A percentile compares a stretch with the other conserved stretches of the same genome.
These are phyloP conservation scores for Aquilaria malaccensis DNA, from an alignment of 345 rosid species.

Conservation along the genomic window DNA sequence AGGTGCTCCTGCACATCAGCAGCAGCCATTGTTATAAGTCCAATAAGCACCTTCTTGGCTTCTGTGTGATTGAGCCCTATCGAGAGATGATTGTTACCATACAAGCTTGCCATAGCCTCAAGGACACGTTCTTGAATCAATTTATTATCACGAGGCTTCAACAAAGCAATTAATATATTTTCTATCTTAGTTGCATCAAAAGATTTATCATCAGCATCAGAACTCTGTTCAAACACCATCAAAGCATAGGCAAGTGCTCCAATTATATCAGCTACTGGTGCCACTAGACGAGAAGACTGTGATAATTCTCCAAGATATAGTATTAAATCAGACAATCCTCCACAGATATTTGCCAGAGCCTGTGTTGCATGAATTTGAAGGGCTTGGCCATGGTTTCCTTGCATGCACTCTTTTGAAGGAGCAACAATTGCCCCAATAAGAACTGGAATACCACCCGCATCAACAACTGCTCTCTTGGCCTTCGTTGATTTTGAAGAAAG, in stretches of 20 bases:
- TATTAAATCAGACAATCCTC: slow-evolving; percentile 68
- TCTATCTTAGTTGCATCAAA: slow-evolving; percentile 58
- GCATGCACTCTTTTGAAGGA: slow-evolving; percentile 73
- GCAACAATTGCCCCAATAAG: slow-evolving; percentile 75
- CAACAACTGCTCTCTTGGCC: slow-evolving; percentile 53
- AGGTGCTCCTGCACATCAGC: slow-evolving; percentile 60
- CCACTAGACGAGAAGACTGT: slow-evolving; percentile 60
- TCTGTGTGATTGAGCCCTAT: slow-evolving; percentile 54
- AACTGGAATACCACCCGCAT: slow-evolving; percentile 58
- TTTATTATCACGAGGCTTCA: slow-evolving; percentile 62
- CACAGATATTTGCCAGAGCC: slow-evolving; percentile 70
- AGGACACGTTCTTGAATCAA: slow-evolving; percentile 74
- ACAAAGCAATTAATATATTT: slow-evolving; percentile 42
- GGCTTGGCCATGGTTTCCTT: slow-evolving; percentile 49
- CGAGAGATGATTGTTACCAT: slow-evolving; percentile 56
- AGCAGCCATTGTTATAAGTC: slow-evolving; percentile 67
- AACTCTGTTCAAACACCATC: slow-evolving; percentile 49
- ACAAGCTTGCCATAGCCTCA: slow-evolving; percentile 91
- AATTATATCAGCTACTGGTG: slow-evolving; percentile 68
- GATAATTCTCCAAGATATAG: slow-evolving; percentile 61
- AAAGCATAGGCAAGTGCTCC: slow-evolving; percentile 86
- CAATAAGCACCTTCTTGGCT: slow-evolving; percentile 74
- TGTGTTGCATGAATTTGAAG: slow-evolving; percentile 64
- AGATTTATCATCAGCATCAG: slow-evolving; percentile 40
- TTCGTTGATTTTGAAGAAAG: slow-evolving; percentile 56